These are phyloP conservation scores for Meredithiella fracta DNA, from an alignment of 2,329 filamentous ascomycete genomes.

Conservation along the genomic window DNA sequence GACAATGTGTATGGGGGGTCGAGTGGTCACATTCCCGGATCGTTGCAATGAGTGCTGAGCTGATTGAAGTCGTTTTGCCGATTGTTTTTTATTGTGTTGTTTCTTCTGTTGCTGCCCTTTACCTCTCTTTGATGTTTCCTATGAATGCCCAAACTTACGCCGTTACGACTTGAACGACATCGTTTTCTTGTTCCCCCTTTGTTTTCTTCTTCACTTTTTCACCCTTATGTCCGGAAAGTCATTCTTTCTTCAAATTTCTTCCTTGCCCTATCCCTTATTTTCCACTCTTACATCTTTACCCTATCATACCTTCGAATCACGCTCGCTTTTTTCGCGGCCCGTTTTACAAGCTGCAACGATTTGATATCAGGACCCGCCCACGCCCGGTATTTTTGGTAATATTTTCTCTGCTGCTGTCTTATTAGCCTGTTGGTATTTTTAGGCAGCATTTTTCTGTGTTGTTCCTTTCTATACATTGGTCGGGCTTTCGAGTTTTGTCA, in stretches of 20 bases:
- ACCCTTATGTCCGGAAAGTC: not conserved
- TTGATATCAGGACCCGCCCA: not conserved
- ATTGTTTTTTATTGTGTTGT: not conserved
- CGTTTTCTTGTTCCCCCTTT: not conserved
- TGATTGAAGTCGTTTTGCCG: not conserved
- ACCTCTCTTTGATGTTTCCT: not conserved
- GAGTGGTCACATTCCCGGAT: not conserved
- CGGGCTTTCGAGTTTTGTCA: too few species aligned
- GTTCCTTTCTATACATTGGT: too few species aligned
- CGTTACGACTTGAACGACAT: not conserved
- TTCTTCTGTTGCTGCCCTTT: not conserved
- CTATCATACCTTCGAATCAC: not conserved
- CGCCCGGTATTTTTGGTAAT: not conserved
- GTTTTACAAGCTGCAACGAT: not conserved
- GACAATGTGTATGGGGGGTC: not conserved
- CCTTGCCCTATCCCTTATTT: not conserved
- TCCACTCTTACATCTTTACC: not conserved
- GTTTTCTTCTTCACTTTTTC: not conserved
- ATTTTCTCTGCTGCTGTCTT: too few species aligned
- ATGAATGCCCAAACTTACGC: not conserved
- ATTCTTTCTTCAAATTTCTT: not conserved
- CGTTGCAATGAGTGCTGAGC: not conserved
- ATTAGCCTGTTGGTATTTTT: too few species aligned
- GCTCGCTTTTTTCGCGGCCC: not conserved
- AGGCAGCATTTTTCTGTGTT: too few species aligned